Percentiles rank a stretch among this genome's conserved stretches.
These are phyloP conservation scores for Xerocomellus intermedius DNA, from an alignment of 768 basidiomycete genomes.

Conservation along the genomic window DNA sequence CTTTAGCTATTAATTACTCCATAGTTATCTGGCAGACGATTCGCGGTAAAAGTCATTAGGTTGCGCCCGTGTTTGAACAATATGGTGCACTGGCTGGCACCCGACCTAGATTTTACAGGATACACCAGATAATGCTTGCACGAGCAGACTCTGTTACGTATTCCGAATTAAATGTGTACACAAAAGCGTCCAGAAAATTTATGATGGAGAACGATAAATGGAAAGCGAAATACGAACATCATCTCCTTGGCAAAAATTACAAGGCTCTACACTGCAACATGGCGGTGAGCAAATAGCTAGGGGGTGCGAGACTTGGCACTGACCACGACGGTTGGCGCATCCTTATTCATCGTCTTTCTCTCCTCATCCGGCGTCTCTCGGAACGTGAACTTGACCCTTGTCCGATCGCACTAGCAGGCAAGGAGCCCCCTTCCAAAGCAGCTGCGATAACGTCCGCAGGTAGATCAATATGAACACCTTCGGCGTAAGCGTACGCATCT, in stretches of 20 bases:
- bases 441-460: constrained; percentile 91
- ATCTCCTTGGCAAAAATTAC: constrained; percentile 19
- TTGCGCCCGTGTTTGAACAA: background rate
- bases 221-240: constrained; percentile 25
- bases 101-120: constrained; percentile 19
- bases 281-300: background rate
- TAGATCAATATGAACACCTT: constrained; percentile 90
- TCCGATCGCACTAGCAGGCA: constrained; percentile 60
- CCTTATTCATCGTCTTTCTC: constrained; percentile 36
- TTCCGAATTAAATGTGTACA: constrained; percentile 29
- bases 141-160: constrained; percentile 18
- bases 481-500: constrained; percentile 78
- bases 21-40: background rate
- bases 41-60: background rate
- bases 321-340: constrained; percentile 12
- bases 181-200: constrained; percentile 25
- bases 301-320: constrained; percentile 4
- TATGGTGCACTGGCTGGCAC: constrained; percentile 7
- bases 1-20: background rate
- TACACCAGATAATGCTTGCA: constrained; percentile 11
- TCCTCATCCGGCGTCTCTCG: constrained; percentile 60
- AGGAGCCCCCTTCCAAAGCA: constrained; percentile 71
- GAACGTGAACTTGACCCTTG: constrained; percentile 46
- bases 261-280: constrained; percentile 18
- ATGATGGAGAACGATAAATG: constrained; percentile 18